Evolutionary conservation across 345 rosid species (phyloP).

Genomic region (Gossypium longicalyx): DNA sequence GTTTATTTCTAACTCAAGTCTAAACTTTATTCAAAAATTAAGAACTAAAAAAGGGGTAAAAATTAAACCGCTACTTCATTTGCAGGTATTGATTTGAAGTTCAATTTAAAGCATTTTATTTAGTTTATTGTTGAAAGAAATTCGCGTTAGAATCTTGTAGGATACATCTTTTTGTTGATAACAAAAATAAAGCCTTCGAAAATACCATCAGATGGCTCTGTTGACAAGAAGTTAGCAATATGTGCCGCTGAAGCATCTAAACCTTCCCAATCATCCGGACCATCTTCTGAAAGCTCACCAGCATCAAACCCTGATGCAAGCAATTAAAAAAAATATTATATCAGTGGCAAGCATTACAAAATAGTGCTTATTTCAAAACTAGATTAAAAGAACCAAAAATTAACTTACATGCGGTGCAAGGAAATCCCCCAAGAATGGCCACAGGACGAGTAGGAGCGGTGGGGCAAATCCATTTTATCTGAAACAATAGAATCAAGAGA

Average conservation of each 20-base stretch:
- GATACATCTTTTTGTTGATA: neutral
- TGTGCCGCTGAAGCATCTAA: slow-evolving; percentile 94
- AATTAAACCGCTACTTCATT: neutral
- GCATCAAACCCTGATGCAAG: slow-evolving; percentile 75
- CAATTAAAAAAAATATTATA: neutral
- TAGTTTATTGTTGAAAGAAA: neutral
- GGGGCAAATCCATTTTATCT: slow-evolving; percentile 99
- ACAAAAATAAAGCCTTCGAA: neutral
- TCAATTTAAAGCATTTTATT: neutral
- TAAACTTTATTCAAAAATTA: neutral
- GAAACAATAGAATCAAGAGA: slow-evolving; percentile 15
- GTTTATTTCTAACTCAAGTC: neutral
- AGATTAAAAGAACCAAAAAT: slow-evolving; percentile 14
- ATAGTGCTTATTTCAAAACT: neutral
- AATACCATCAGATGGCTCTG: slow-evolving; percentile 88
- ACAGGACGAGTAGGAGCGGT: slow-evolving; percentile 91
- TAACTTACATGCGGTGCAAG: slow-evolving; percentile 83
- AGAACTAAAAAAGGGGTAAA: neutral
- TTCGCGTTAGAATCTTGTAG: neutral
- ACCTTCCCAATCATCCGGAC: slow-evolving; percentile 79
- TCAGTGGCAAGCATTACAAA: slow-evolving; percentile 3
- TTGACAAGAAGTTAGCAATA: slow-evolving; percentile 77
- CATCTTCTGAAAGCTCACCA: slow-evolving; percentile 77
- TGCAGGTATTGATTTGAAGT: neutral
- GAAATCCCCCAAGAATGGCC: slow-evolving; percentile 78